Percentiles rank a stretch among this genome's conserved stretches.
phyloP scores from a whole-genome alignment of 345 rosid species.

The Euphorbia peplus region DNA sequence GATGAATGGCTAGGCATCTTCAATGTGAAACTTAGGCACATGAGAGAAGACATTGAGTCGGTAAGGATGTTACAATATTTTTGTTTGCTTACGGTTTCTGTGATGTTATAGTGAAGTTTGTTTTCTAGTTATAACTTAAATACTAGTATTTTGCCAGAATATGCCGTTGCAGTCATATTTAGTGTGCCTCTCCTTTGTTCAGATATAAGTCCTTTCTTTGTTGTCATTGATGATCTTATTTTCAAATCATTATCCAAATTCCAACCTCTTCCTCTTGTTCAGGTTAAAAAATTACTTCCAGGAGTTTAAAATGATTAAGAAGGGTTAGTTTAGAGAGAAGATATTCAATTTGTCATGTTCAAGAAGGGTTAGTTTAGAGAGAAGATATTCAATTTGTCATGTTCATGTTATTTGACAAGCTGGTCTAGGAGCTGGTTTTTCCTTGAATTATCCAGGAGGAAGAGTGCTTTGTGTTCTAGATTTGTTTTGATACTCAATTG shows the following conservation, averaged over 20 bases:
- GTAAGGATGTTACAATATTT: constrained; percentile 36
- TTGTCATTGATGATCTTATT: background rate
- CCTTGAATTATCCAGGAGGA: constrained; percentile 3
- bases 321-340: background rate
- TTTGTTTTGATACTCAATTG: constrained; percentile 9
- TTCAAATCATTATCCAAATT: background rate
- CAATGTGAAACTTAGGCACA: constrained; percentile 95
- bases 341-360: background rate
- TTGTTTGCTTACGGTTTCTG: constrained; percentile 13
- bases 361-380: background rate
- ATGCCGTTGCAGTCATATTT: constrained; percentile 1
- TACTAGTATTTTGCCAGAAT: background rate
- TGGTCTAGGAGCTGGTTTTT: background rate
- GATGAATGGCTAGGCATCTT: constrained; percentile 98
- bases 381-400: background rate
- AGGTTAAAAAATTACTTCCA: background rate
- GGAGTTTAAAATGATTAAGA: background rate
- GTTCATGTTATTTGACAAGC: background rate
- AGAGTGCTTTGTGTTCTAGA: background rate
- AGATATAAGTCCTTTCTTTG: background rate
- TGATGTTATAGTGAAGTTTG: constrained; percentile 7
- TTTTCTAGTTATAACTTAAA: constrained; percentile 1
- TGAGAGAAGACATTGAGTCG: constrained; percentile 98
- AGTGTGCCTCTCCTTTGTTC: background rate
- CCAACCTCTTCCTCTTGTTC: background rate